Base-by-base conservation (phyloP, 768 basidiomycete species). In the Boletus bicolor region DNA sequence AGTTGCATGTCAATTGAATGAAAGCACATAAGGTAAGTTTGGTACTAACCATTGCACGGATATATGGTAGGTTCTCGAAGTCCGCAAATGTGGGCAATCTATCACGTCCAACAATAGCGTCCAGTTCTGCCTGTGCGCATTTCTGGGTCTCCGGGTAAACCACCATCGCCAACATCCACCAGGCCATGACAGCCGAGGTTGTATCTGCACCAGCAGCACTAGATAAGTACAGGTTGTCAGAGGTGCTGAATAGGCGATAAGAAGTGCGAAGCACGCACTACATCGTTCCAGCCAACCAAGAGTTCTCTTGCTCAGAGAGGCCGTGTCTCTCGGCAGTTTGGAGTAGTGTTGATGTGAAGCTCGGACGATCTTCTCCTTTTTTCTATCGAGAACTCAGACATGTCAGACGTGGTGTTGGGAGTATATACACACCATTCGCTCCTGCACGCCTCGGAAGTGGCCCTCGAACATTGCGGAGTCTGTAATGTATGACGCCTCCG, bases 111-210 rank as follows among this genome's bases (percentile, higher is more conserved):
- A 70, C 54, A 12, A 68, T 57, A 6, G 54, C 44, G 30, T 72
- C 65, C 6, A 73, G 45, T 49, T 71, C 63, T 2, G n/a, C 56
- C 34, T 65, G 60, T 0, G 65, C 71, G 34, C 59, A 56, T 26
- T 53, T 56, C 51, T 73, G 68, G 4, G 63, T 62, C 21, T 68
- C 55, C 1, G 69, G 71, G 46, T 68, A 57, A 5, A 56, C 44
- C 8, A 62, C 58, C 67, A 71, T 67, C 6, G 60, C 65, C 24
- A 69, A 38, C 30, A 71, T 56, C 56, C 53, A 57, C 45, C 58
- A 71, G 58, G 46, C 50, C 55, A 52, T 11, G 36, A 52, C 54
- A n/a, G 26, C 34, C 6, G 51, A 34, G 19, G 53, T 47, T 26
- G 55, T 43, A 10, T 36, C 55, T 26, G 61, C 56, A 11, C 45